phyloP scores from a whole-genome alignment of 2,329 filamentous ascomycete genomes.

The Fusarium camptoceras region DNA sequence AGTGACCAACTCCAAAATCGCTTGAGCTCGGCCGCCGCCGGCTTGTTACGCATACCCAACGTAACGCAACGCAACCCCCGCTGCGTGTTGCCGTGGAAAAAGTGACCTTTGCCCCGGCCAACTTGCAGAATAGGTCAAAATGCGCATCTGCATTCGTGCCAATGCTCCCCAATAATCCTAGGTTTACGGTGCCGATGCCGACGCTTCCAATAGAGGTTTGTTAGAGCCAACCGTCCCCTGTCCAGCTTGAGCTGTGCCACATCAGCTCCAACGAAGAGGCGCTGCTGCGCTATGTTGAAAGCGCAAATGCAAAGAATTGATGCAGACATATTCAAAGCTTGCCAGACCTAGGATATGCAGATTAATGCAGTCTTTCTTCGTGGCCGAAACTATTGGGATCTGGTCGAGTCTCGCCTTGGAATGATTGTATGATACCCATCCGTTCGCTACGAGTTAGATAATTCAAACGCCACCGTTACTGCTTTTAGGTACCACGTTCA shows the following conservation, averaged over 20 bases:
- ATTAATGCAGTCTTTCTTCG: conserved; percentile 25
- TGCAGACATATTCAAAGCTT: not conserved
- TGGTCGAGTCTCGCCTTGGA: conserved; percentile 19
- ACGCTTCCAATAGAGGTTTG: not conserved
- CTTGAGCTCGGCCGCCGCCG: conserved; percentile 35
- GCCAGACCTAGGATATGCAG: conserved; percentile 20
- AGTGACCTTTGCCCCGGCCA: conserved; percentile 1
- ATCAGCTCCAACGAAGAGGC: conserved; percentile 15
- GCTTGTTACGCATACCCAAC: conserved; percentile 21
- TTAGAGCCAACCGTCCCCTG: conserved; percentile 25
- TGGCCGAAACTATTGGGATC: conserved; percentile 21
- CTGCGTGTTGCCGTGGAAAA: not conserved
- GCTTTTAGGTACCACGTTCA: conserved; percentile 29
- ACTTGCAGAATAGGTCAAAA: not conserved
- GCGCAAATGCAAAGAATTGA: conserved; percentile 6
- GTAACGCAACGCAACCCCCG: conserved; percentile 19
- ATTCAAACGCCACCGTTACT: conserved; percentile 43
- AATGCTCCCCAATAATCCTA: conserved; percentile 1
- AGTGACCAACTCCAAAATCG: conserved; percentile 10
- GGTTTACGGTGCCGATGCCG: conserved; percentile 5
- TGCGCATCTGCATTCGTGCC: conserved; percentile 7
- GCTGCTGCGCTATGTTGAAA: conserved; percentile 31
- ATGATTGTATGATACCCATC: conserved; percentile 8
- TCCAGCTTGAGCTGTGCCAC: conserved; percentile 24
- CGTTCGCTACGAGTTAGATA: conserved; percentile 24